Evolutionary conservation across 441 rosid species (phyloP).

Genomic region (Iberis amara): DNA sequence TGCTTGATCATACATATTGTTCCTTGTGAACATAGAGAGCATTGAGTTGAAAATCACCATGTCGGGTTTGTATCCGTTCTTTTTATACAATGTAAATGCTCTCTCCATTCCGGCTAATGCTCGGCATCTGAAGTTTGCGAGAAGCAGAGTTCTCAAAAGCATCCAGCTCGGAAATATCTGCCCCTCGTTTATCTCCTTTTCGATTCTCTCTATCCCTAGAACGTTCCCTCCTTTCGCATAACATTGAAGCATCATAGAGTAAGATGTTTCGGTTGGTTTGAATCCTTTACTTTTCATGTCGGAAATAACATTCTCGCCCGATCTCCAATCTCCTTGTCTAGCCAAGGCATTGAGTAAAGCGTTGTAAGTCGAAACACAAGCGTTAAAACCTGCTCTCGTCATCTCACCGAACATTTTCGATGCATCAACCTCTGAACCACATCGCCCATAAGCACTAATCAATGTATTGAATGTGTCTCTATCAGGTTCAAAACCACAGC

Average conservation of each 20-base stretch:
- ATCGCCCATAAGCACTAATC: conserved; percentile 71
- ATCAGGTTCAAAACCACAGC: conserved; percentile 83
- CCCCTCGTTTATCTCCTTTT: conserved; percentile 56
- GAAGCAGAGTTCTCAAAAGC: conserved; percentile 74
- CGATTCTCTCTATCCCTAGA: conserved; percentile 61
- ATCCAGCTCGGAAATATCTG: conserved; percentile 84
- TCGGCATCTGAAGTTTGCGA: conserved; percentile 65
- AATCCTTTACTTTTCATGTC: conserved; percentile 79
- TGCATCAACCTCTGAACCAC: conserved; percentile 62
- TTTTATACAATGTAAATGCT: conserved; percentile 50
- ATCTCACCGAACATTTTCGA: conserved; percentile 64
- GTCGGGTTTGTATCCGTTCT: conserved; percentile 71
- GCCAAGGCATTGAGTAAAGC: conserved; percentile 84
- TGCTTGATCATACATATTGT: conserved; percentile 57
- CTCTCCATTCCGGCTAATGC: conserved; percentile 56
- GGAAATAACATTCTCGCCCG: conserved; percentile 57
- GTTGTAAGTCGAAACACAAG: conserved; percentile 72
- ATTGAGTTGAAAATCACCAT: conserved; percentile 68
- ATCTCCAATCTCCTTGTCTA: conserved; percentile 70
- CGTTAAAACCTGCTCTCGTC: conserved; percentile 69
- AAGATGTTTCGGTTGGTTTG: conserved; percentile 72
- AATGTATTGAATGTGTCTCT: conserved; percentile 83
- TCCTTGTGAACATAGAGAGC: conserved; percentile 68
- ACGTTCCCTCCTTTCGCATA: conserved; percentile 70
- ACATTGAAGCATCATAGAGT: conserved; percentile 60